Evolutionary conservation across 140 eudicot genomes (phyloP), one percentile per base, ranked within the genome.

Genomic region (Anethum foeniculum): DNA sequence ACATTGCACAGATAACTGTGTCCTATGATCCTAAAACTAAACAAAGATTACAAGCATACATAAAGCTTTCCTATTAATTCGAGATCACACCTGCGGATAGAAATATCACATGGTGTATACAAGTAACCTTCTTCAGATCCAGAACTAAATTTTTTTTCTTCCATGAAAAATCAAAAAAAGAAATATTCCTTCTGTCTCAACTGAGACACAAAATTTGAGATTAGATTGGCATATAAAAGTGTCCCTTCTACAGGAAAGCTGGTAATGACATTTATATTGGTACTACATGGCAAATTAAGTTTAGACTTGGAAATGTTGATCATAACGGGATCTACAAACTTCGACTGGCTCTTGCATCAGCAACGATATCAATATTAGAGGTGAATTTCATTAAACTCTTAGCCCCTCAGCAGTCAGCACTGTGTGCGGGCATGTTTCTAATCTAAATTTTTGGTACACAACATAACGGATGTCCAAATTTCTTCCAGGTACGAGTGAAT

Each of bases 281-380:
- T n/a, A 74, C 78, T 23, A 74, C 78, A 41, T 74, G 78, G 78
- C 39, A 74, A n/a, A 44, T 74, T 43, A 74, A 74, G 56, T 74
- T 74, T 74, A 43, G 4, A n/a, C 36, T 74, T 12, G 18, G 14
- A n/a, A 74, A 43, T 43, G 58, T 74, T 25, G 58, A 74, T 43
- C 32, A 74, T 10, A n/a, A 34, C 16, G 58, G 78, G 27, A 44
- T 48, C 3, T 74, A 74, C 78, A 74, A 74, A n/a, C 78, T 74
- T n/a, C 54, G 78, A 43, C 2, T 74, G 23, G 78, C 78, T 23
- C 58, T 74, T 74, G 78, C 78, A 74, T 41, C 78, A 1, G 78
- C 56, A 43, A 41, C 25, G 0, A 9, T 74, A 0, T 41, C 78
- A 19, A 12, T 9, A 43, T n/a, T 74, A 43, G 54, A 74, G 78